Conservation (phyloP, 768 basidiomycete species). For the Pilatotrama ljubarskyi region DNA sequence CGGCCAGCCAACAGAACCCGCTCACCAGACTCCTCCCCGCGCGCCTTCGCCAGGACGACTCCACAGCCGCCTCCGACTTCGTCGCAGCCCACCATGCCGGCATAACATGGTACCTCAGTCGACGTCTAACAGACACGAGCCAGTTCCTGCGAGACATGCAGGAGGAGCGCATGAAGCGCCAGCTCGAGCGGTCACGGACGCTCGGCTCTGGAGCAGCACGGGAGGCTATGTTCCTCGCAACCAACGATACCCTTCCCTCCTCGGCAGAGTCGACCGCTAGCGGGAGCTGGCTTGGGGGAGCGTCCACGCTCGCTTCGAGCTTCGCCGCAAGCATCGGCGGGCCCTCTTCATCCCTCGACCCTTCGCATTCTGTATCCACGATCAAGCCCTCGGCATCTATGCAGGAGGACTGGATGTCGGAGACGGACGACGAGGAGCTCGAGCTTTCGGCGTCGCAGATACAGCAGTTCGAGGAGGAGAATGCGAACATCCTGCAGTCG, state of each 20-base stretch:
- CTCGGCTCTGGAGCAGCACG: slow-evolving; percentile 79
- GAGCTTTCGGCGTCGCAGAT: slow-evolving; percentile 88
- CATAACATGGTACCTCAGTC: slow-evolving; percentile 88
- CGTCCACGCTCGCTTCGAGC: slow-evolving; percentile 53
- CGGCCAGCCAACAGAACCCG: slow-evolving; percentile 63
- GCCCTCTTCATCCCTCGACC: slow-evolving; percentile 32
- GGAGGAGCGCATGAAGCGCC: slow-evolving; percentile 88
- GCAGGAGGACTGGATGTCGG: slow-evolving; percentile 53
- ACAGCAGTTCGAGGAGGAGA: slow-evolving; percentile 91
- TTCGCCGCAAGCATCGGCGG: slow-evolving; percentile 42
- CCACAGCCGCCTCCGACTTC: slow-evolving; percentile 63
- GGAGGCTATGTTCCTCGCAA: slow-evolving; percentile 53
- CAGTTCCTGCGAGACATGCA: slow-evolving; percentile 85
- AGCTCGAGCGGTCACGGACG: slow-evolving; percentile 79
- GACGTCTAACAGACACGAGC: slow-evolving; percentile 76
- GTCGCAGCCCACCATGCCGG: slow-evolving; percentile 90
- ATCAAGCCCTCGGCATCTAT: slow-evolving; percentile 29
- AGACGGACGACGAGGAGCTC: slow-evolving; percentile 66
- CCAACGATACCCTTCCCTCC: slow-evolving; percentile 14
- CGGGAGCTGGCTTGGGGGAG: slow-evolving; percentile 63
- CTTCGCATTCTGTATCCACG: slow-evolving; percentile 22
- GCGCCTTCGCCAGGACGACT: slow-evolving; percentile 60
- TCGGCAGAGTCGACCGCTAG: slow-evolving; percentile 27
- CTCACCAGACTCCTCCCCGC: slow-evolving; percentile 71
- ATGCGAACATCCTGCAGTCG: slow-evolving; percentile 78